Evolutionary conservation across 129 eudicot species (phyloP).

Genomic region (Tanacetum coccineum): DNA sequence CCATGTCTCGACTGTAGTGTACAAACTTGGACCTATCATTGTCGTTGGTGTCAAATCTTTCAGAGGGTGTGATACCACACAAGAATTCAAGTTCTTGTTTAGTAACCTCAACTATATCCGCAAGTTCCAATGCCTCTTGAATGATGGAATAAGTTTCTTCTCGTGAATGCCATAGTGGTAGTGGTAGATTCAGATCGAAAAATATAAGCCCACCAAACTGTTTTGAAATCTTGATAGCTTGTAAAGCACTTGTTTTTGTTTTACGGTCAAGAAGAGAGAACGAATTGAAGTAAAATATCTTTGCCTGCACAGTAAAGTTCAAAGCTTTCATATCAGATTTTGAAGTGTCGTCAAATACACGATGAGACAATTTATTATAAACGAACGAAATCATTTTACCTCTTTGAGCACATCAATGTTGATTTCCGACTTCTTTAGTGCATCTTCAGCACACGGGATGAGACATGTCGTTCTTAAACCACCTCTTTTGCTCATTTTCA

Average conservation of each 20-base stretch:
- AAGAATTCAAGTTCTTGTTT: conserved; percentile 95
- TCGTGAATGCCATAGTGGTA: conserved; percentile 74
- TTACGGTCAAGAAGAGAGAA: conserved; percentile 75
- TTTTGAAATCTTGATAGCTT: conserved; percentile 74
- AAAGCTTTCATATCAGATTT: neutral
- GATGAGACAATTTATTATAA: too few relatives aligned
- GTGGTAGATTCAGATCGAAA: conserved; percentile 84
- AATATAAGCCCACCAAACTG: conserved; percentile 76
- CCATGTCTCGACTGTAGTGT: conserved; percentile 61
- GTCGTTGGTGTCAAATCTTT: conserved; percentile 63
- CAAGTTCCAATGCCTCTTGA: conserved; percentile 63
- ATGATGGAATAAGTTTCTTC: conserved; percentile 71
- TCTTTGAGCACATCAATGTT: conserved; percentile 84
- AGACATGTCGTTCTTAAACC: conserved; percentile 52
- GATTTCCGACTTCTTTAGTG: conserved; percentile 65
- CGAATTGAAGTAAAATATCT: conserved; percentile 87
- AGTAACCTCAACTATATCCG: conserved; percentile 86
- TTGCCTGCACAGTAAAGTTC: conserved; percentile 90
- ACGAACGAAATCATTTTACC: too few relatives aligned
- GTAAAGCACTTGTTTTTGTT: conserved; percentile 68
- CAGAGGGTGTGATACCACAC: conserved; percentile 63
- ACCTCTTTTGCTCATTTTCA: conserved; percentile 78
- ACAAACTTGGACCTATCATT: conserved; percentile 61
- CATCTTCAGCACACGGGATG: conserved; percentile 87
- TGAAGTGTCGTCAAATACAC: neutral